Evolutionary conservation across 1,284 basidiomycete genomes (phyloP), one percentile per base, ranked within the genome.

Genomic region (Salmacisia buchloeana): DNA sequence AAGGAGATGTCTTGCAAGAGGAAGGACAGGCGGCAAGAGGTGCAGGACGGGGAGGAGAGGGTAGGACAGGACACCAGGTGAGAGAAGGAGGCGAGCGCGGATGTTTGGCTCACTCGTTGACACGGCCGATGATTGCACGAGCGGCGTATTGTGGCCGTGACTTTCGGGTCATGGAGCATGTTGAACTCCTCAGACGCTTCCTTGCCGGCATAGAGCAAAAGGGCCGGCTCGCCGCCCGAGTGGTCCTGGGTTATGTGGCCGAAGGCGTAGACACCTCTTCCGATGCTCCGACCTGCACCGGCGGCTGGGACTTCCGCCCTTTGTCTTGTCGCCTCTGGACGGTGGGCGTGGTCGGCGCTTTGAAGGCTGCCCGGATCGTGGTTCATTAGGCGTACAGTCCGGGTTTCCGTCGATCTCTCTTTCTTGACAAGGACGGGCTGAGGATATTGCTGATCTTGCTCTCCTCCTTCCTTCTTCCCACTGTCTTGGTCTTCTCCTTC

Each of bases 121-220:
- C 62, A 23, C 65, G 70, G 45, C 76, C 76, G 59, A 78, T 75
- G 43, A 78, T 67, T 12, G 71, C 74, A 56, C 75, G 65, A 10
- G 73, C 63, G 0, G 81, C 81, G 69, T 83, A 82, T 74, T 82
- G n/a, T 82, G 58, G 75, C 66, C 60, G 82, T 80, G 12, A 82
- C 82, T 64, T 79, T 81, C 1, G 79, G 75, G 23, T 82, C 81
- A 70, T 83, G 82, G 38, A 74, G 61, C 70, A 75, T 92, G 83
- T 91, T 89, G 80, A 93, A 92, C 81, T 92, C 91, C 81, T 94
- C 92, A 3, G 92, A 94, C 38, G 92, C 92, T 80, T 96, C 92
- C 33, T 91, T 86, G 39, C 93, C 93, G 45, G 91, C 92, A 80
- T 94, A 97, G 45, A 94, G 83, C 68, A 94, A 74, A 78, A 96